Evolutionary conservation across 1,284 basidiomycete species (phyloP), one percentile per base, ranked within the genome.

Genomic region (Termitomyces sp.): DNA sequence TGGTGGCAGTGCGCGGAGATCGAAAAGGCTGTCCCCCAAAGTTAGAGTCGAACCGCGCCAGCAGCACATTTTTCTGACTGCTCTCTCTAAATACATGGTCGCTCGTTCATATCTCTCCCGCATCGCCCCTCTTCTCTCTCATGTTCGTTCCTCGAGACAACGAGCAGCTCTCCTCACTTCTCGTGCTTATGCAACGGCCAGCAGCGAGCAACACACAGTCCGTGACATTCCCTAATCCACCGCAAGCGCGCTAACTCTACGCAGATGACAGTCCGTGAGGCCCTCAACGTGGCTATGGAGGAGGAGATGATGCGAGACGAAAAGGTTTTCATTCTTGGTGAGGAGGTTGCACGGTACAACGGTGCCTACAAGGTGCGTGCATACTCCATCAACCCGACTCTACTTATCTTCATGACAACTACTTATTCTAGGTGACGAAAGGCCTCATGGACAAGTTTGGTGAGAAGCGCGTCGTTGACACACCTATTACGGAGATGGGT

Each of bases 401-500:
- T 9, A 15, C 13, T 24, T 17, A 1, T 9, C 8, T 50, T 31
- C 13, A 24, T 31, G 53, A 3, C 46, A 50, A 41, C 42, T 48
- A 50, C 44, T 44, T 26, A 53, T 50, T 55, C 39, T 57, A 95
- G 92, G 86, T 98, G 67, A 97, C 94, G 62, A 98, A 98, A 77
- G 97, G 97, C 58, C 84, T 99, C 26, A 81, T 98, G 64, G 97
- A 99, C 84, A 99, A 99, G 80, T 99, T 98, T 64, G 97, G 97
- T 64, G 96, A 98, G 79, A 94, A 92, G 77, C 90, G 97, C 59
- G 97, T 99, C 57, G 89, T 99, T 58, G 97, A 99, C 73, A 96
- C 93, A 0, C 93, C 93, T 59, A 98, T 98, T 68, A 98, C 95
- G 46, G 97, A 99, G 77, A 93, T 96, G 85, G 97, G 97, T 71